Evolutionary conservation across 768 basidiomycete species (phyloP), one percentile per base, ranked within the genome.

Genomic region (Calocybe indica): DNA sequence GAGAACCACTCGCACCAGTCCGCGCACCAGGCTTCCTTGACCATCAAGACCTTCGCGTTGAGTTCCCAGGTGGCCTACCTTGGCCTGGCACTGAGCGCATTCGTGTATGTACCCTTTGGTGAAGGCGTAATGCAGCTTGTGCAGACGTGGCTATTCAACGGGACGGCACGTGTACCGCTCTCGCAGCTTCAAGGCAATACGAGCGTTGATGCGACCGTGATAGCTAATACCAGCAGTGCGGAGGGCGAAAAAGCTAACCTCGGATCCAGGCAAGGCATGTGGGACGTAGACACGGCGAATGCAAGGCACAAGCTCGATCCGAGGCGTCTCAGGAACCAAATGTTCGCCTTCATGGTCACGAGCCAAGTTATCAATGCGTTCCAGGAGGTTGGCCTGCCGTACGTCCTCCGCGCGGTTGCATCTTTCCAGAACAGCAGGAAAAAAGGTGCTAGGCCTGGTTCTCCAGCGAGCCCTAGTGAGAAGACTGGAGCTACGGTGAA

Each of bases 101-200:
- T 93, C 59, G 79, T 96, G 43, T 99, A 98, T 62, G 89, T 95
- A 4, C 93, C 93, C 0, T 96, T 94, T 53, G 93, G 93, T 29
- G 86, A 86, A 60, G 76, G 78, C 44, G 81, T 92, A 52, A 92
- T 93, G 88, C 68, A 74, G 6, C 60, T 72, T 43, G 66, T 75
- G 7, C 76, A 76, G 54, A 59, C 64, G 6, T 67, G 66, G 64
- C 56, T 78, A 10, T 73, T 74, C 52, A 54, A 63, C 4, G 64
- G 65, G 10, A 48, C 58, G 1, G 51, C 48, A 34, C 47, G 47
- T 28, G 55, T 46, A 2, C 53, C 38, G 29, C 6, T 36, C 15
- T 13, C 31, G 30, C 31, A 30, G n/a, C 31, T 44, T 8, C 41
- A 45, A 31, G 45, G 62, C 41, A 49, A 65, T 22, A 22, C 22